These are phyloP conservation scores for Scheffersomyces coipomensis DNA, from an alignment of 805 yeast genomes.

Conservation along the genomic window DNA sequence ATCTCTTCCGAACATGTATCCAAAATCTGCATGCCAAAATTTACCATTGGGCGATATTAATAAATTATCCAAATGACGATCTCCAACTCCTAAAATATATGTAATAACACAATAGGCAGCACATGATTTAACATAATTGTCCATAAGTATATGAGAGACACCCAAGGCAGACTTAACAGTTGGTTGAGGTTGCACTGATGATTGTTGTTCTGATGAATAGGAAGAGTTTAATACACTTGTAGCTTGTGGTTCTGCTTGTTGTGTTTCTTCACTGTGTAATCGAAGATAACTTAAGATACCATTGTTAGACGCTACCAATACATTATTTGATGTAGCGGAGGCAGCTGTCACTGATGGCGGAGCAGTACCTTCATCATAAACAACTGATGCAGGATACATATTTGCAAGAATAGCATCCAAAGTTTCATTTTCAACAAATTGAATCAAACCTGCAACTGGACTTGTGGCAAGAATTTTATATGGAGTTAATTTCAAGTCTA, in stretches of 20 bases:
- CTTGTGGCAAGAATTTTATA: conserved; percentile 90
- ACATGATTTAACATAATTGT: conserved; percentile 88
- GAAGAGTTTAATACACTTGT: conserved; percentile 17
- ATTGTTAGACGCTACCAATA: conserved; percentile 37
- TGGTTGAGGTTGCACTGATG: conserved; percentile 21
- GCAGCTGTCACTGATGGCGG: conserved; percentile 3
- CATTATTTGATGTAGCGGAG: conserved; percentile 2
- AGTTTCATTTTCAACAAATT: conserved; percentile 92
- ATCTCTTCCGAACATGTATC: conserved; percentile 93
- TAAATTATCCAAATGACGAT: conserved; percentile 90
- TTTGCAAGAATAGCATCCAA: conserved; percentile 68
- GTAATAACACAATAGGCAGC: conserved; percentile 98
- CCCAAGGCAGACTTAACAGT: conserved; percentile 40
- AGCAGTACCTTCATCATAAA: conserved; percentile 3
- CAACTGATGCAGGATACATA: conserved; percentile 16
- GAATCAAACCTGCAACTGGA: conserved; percentile 86
- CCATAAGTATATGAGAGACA: conserved; percentile 73
- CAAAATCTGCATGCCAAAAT: conserved; percentile 97
- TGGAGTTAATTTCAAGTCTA: conserved; percentile 84
- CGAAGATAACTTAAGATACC: conserved; percentile 74
- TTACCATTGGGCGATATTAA: conserved; percentile 75
- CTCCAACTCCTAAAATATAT: conserved; percentile 93
- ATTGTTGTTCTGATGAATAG: conserved; percentile 6
- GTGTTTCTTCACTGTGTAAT: conserved; percentile 44
- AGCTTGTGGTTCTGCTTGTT: conserved; percentile 23